A percentile compares a stretch with the other conserved stretches of the same genome.
These are phyloP conservation scores for Auricularia cornea DNA, from an alignment of 768 basidiomycete species.

Conservation along the genomic window DNA sequence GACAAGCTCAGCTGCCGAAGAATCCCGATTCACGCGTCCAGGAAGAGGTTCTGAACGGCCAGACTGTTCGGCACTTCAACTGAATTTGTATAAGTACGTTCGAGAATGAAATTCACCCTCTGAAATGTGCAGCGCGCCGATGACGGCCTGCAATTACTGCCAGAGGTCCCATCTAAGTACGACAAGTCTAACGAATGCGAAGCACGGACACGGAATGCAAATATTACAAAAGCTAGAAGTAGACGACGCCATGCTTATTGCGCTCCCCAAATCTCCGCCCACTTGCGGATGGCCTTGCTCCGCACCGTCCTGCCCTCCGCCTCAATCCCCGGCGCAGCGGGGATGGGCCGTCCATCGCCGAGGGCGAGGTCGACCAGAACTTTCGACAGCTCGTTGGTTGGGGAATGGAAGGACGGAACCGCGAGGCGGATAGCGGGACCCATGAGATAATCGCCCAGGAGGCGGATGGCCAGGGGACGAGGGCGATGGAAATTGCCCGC, in stretches of 20 bases:
- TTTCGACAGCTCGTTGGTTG: constrained; percentile 14
- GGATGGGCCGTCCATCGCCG: constrained; percentile 17
- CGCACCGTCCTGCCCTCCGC: constrained; percentile 20
- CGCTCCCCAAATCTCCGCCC: neutral
- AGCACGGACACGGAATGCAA: too few relatives aligned
- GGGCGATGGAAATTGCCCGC: neutral
- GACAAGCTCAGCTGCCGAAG: constrained; percentile 21
- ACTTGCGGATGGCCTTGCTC: constrained; percentile 4
- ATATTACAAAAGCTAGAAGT: too few relatives aligned
- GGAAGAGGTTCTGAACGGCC: constrained; percentile 25
- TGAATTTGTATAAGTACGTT: constrained; percentile 6
- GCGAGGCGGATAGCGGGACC: neutral
- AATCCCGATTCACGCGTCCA: constrained; percentile 20
- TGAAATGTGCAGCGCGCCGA: too few relatives aligned
- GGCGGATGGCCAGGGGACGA: neutral
- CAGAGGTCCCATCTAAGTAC: too few relatives aligned
- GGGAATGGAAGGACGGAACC: constrained; percentile 4
- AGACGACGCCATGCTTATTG: too few relatives aligned
- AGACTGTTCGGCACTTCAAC: constrained; percentile 27
- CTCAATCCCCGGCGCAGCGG: constrained; percentile 15
- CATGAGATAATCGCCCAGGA: neutral
- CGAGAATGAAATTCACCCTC: too few relatives aligned
- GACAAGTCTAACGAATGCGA: too few relatives aligned
- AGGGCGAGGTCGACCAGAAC: constrained; percentile 16
- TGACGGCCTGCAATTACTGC: too few relatives aligned